Base-by-base conservation (phyloP, 768 basidiomycete genomes). In the Exidia glandulosa region DNA sequence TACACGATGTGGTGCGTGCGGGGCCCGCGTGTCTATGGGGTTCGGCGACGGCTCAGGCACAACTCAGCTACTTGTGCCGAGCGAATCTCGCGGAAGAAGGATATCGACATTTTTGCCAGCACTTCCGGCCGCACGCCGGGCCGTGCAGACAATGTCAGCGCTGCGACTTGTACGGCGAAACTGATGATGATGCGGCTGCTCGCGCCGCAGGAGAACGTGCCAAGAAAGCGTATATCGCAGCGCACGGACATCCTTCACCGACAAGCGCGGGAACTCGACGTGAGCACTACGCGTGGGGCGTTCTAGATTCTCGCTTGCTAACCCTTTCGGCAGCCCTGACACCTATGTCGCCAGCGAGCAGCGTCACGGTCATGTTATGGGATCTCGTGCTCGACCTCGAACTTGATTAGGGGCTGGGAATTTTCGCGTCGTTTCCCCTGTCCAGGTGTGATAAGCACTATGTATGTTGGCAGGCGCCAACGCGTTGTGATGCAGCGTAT, bases 61-160 rank as follows among this genome's bases (percentile, higher is more conserved):
- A 45, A 23, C 25, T 54, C 30, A 54, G 50, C 41, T 64, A 60
- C 59, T 31, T 60, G 13, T 64, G 63, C 48, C 62, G 63, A 10
- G 63, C 48, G 31, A 62, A 64, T 47, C 32, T 64, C 30, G 23
- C 47, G 30, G 37, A 37, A 23, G 32, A 54, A 16, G 48, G 57
- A 50, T 64, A 64, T 48, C 19, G 30, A 13, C 63, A 64, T 47
- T 64, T 64, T 33, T 64, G 63, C 55, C 55, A 47, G 16, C 63
- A 64, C 50, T 63, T 64, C 56, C 63, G 57, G 58, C 58, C 58
- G 30, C 25, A 31, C 27, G 50, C 25, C 25, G 50, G 50, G 14
- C 50, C 50, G 30, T 54, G 50, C 50, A 23, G 25, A 25, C 50
- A 9, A 27, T 54, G 50, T 27, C 50, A 27, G 27, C 50, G 50